Conservation (phyloP, 805 yeast genomes). For the Dipodascus albidus region DNA sequence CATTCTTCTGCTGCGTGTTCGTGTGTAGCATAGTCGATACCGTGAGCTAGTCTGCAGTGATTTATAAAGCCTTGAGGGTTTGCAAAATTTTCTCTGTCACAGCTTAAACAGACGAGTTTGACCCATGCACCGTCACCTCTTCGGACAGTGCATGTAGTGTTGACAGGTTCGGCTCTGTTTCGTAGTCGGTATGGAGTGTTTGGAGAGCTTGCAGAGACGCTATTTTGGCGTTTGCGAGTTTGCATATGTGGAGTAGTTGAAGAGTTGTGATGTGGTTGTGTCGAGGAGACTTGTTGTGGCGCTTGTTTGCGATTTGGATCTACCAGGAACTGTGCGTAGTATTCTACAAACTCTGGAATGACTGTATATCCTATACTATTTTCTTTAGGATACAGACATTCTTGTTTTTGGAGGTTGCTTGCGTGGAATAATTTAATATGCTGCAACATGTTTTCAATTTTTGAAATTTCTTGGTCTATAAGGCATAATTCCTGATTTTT, state of each 20-base stretch:
- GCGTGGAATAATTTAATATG: conserved; percentile 17
- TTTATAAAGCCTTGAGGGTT: conserved; percentile 74
- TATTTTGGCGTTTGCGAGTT: background rate
- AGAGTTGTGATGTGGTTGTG: background rate
- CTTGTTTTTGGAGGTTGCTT: background rate
- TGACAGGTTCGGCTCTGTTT: background rate
- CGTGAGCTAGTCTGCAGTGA: conserved; percentile 65
- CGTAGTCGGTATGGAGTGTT: background rate
- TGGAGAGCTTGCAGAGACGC: background rate
- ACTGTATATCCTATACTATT: conserved; percentile 6
- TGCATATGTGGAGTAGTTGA: background rate
- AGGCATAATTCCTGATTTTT: conserved; percentile 25
- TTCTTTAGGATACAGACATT: background rate
- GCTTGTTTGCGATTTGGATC: conserved; percentile 4
- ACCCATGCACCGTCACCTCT: conserved; percentile 53
- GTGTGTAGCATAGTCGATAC: conserved; percentile 13
- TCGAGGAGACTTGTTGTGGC: background rate
- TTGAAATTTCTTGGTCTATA: conserved; percentile 26
- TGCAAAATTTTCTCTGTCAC: conserved; percentile 58
- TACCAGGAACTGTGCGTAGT: conserved; percentile 17
- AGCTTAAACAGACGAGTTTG: conserved; percentile 53
- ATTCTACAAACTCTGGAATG: conserved; percentile 15
- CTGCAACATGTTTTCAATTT: conserved; percentile 23
- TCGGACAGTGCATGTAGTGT: conserved; percentile 13
- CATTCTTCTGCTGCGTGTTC: background rate